Evolutionary conservation across 2,329 filamentous ascomycete genomes (phyloP).

Genomic region (Colletotrichum godetiae): DNA sequence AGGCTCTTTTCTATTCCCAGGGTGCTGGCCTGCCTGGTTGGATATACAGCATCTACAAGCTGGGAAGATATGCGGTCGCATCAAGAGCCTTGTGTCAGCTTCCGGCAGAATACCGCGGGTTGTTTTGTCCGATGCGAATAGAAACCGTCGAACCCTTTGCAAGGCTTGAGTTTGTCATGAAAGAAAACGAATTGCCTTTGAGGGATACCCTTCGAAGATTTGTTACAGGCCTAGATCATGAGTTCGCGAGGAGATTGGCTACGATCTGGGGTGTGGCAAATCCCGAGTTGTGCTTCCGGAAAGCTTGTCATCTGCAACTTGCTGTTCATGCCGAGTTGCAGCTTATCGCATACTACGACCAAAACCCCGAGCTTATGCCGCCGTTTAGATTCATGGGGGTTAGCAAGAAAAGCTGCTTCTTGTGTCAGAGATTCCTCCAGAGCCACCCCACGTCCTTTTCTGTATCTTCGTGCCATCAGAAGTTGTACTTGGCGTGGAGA

Average conservation of each 20-base stretch:
- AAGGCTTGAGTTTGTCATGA: neutral
- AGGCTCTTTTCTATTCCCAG: neutral
- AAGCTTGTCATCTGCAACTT: constrained; percentile 1
- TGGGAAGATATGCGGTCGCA: constrained; percentile 4
- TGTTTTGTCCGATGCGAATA: constrained; percentile 1
- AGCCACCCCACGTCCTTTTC: too few species aligned
- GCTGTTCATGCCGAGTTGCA: constrained; percentile 11
- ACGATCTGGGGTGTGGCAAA: neutral
- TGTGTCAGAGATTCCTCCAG: too few species aligned
- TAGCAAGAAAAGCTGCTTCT: too few species aligned
- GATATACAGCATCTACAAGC: constrained; percentile 16
- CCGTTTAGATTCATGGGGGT: too few species aligned
- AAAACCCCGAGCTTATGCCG: too few species aligned
- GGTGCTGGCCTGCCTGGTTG: neutral
- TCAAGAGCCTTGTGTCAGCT: neutral
- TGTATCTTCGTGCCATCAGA: too few species aligned
- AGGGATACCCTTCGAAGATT: neutral
- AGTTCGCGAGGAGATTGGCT: constrained; percentile 1
- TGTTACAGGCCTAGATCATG: neutral
- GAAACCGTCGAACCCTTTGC: neutral
- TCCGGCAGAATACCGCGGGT: neutral
- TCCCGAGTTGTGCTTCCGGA: neutral
- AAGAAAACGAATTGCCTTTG: neutral
- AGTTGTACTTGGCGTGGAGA: too few species aligned
- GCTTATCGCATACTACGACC: constrained; percentile 5